Evolutionary conservation across 345 rosid genomes (phyloP).

Genomic region (Salix viminalis): DNA sequence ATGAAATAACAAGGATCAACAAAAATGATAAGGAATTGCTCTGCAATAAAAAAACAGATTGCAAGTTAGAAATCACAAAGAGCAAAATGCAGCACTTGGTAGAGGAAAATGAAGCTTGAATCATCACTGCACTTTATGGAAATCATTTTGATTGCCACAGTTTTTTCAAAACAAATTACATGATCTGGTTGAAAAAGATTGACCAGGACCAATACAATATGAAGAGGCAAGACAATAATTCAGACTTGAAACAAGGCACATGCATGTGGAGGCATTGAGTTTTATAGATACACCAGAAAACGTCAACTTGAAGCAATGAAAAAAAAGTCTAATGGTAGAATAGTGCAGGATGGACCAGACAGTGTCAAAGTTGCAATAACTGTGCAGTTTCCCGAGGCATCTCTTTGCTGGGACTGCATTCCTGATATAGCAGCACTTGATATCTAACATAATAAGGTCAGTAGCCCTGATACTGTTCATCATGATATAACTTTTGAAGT

Average conservation of each 20-base stretch:
- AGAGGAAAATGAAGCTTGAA: background rate
- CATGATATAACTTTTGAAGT: background rate
- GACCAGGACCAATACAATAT: background rate
- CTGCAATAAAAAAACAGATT: constrained; percentile 39
- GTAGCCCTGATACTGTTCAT: background rate
- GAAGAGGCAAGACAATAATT: background rate
- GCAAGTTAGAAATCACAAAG: constrained; percentile 12
- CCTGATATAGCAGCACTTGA: too few relatives aligned
- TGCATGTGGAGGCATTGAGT: background rate
- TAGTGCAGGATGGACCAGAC: background rate
- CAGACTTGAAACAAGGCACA: background rate
- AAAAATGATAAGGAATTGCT: constrained; percentile 69
- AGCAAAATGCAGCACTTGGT: background rate
- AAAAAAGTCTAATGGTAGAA: background rate
- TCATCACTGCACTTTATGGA: background rate
- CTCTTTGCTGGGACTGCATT: too few relatives aligned
- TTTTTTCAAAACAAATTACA: background rate
- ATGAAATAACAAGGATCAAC: constrained; percentile 58
- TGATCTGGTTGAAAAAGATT: background rate
- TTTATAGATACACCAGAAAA: background rate
- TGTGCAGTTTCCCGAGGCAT: too few relatives aligned
- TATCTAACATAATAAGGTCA: too few relatives aligned
- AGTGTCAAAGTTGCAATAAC: too few relatives aligned
- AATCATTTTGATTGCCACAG: background rate
- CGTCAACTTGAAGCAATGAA: background rate